Conservation (phyloP, 2,329 filamentous ascomycete genomes). For the Cladosporium velox region DNA sequence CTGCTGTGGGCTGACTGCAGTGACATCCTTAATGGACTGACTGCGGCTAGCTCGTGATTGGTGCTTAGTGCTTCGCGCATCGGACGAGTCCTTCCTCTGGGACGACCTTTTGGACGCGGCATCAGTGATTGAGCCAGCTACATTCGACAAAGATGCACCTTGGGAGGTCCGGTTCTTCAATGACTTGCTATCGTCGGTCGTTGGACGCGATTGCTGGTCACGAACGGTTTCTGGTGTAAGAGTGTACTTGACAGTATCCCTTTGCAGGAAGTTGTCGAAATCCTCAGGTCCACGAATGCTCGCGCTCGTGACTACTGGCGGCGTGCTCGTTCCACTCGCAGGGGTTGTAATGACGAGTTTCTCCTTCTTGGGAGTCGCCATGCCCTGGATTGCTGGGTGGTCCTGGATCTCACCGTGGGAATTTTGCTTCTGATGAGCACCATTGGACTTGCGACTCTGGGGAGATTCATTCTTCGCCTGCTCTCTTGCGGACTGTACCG, state of each 20-base stretch:
- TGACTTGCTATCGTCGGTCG: slow-evolving; percentile 24
- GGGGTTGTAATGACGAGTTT: neutral
- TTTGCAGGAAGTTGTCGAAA: slow-evolving; percentile 51
- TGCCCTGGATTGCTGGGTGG: slow-evolving; percentile 32
- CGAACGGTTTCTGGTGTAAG: slow-evolving; percentile 51
- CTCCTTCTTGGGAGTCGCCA: slow-evolving; percentile 28
- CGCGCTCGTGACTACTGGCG: slow-evolving; percentile 31
- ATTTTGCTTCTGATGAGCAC: neutral
- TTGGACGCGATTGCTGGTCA: slow-evolving; percentile 33
- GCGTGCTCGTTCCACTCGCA: slow-evolving; percentile 8
- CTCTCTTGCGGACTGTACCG: neutral
- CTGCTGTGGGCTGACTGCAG: slow-evolving; percentile 8
- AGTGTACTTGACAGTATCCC: slow-evolving; percentile 53
- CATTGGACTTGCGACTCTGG: neutral
- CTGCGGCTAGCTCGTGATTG: slow-evolving; percentile 28
- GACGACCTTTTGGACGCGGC: neutral
- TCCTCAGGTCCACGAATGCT: slow-evolving; percentile 42
- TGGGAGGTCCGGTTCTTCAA: slow-evolving; percentile 1
- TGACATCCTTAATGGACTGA: slow-evolving; percentile 27
- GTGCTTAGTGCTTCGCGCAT: neutral
- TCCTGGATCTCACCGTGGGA: slow-evolving; percentile 27
- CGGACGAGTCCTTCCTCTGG: slow-evolving; percentile 6
- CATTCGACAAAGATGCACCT: neutral
- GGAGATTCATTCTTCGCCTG: neutral
- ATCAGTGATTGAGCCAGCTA: neutral